A percentile compares a stretch with the other conserved stretches of the same genome.
Conservation (phyloP, 352 stramenopile genomes). For the Pythium sukuiense region DNA sequence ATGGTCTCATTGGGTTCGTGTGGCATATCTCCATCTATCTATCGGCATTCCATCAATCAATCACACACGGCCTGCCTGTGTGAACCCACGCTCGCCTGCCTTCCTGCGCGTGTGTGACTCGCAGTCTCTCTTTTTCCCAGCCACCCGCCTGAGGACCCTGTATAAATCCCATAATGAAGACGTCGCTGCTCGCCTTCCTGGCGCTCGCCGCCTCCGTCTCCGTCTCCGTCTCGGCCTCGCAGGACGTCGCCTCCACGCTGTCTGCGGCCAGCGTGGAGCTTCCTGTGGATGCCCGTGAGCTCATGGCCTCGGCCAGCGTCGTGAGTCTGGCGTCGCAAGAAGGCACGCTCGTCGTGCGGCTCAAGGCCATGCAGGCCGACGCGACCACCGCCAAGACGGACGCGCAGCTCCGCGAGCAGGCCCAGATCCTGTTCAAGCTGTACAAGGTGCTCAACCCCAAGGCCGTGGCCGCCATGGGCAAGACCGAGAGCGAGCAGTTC, state of each 20-base stretch:
- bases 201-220: constrained; percentile 2
- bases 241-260: neutral
- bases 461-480: constrained; percentile 43
- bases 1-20: neutral
- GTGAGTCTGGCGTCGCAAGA: constrained; percentile 17
- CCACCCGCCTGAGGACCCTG: neutral
- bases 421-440: constrained; percentile 57
- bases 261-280: constrained; percentile 18
- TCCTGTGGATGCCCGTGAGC: constrained; percentile 12
- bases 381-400: constrained; percentile 20
- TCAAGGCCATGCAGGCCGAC: constrained; percentile 31
- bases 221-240: neutral
- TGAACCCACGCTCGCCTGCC: neutral
- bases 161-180: neutral
- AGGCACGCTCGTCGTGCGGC: constrained; percentile 36
- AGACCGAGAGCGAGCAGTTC: constrained; percentile 44
- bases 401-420: constrained; percentile 38
- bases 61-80: neutral
- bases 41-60: neutral
- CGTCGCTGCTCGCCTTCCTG: neutral
- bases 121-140: constrained; percentile 1
- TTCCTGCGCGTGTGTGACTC: neutral
- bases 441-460: constrained; percentile 58
- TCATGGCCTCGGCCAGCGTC: constrained; percentile 9
- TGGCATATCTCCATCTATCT: neutral